phyloP scores from a whole-genome alignment of 371 early-diverging fungal species.

The Saksenaea vasiformis region DNA sequence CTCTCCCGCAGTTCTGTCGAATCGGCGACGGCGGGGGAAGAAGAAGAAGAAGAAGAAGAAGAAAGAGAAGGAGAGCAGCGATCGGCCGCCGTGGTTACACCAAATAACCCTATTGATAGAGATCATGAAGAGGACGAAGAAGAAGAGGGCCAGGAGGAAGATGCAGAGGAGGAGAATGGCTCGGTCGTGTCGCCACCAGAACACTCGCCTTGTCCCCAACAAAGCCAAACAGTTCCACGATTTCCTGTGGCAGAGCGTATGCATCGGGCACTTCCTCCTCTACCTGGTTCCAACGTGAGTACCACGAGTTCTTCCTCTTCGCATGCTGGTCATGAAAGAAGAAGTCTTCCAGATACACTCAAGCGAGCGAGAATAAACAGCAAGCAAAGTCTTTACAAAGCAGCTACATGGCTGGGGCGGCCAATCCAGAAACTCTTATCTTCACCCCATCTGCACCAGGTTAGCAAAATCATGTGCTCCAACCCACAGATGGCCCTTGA shows the following conservation, averaged over 20 bases:
- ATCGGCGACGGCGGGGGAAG: neutral
- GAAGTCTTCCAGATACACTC: neutral
- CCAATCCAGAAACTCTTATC: constrained; percentile 7
- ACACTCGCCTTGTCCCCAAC: neutral
- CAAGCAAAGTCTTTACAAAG: neutral
- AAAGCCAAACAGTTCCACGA: neutral
- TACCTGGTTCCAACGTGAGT: neutral
- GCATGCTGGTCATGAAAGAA: too few relatives aligned
- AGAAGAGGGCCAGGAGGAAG: neutral
- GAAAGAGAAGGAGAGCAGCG: neutral
- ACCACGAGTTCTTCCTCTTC: neutral
- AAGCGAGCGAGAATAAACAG: neutral
- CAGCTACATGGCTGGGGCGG: constrained; percentile 15
- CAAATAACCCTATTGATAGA: too few relatives aligned
- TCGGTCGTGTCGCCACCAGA: neutral
- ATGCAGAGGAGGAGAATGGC: neutral
- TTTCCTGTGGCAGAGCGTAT: neutral
- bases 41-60: neutral
- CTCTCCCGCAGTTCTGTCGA: neutral
- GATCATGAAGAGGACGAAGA: neutral
- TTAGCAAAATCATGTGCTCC: neutral
- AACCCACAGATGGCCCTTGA: neutral
- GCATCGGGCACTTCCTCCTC: neutral
- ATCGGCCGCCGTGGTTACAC: neutral
- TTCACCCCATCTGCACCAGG: neutral